Base-by-base conservation (phyloP, 176 grass and related monocot genomes). In the Saccharum officinarum region DNA sequence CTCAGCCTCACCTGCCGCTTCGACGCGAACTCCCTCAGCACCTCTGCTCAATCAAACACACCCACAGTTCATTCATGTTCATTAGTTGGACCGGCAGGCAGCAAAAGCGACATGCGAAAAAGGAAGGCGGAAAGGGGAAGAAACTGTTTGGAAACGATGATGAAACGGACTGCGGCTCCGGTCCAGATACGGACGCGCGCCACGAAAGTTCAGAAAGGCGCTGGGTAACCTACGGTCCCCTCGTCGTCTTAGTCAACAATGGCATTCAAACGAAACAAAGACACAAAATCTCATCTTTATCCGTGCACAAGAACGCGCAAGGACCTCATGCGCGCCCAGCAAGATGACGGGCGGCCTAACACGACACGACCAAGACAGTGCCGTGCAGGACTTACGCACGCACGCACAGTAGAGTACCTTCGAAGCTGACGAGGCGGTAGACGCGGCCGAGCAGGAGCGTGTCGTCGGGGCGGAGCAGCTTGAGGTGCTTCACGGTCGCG, bases 391-490 rank as follows among this genome's bases (percentile, higher is more conserved):
- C 65, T 40, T 41, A 11, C 8, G 46, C 18, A 10, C 8, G 15
- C 4, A 44, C 30, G 31, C 4, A 12, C 10, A 28, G 39, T 78
- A 98, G 46, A 2, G 50, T 55, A 55, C 97, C 93, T 95, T 98
- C 91, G 84, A 98, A 98, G 91, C 89, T 95, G 86, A 98, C 91
- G 47, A 98, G 97, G 84, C 92, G 92, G 81, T 98, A 95, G 86
- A 92, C 92, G 89, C 85, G 88, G 89, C 91, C 91, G 78, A 98
- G 83, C 39, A 88, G 50, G 67, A 99, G 92, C 22, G 89, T 96
- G 74, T 99, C 97, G 73, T 99, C 92, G 11, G 97, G 97, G 49
- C 97, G 92, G 87, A 99, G 97, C 59, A 99, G 75, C 90, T 99
- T 99, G 37, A 99, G 93, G 83, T 94, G 90, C 93, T 93, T 92